These are phyloP conservation scores for Fusarium pseudonygamai DNA, from an alignment of 2,329 filamentous ascomycete species.

Conservation along the genomic window DNA sequence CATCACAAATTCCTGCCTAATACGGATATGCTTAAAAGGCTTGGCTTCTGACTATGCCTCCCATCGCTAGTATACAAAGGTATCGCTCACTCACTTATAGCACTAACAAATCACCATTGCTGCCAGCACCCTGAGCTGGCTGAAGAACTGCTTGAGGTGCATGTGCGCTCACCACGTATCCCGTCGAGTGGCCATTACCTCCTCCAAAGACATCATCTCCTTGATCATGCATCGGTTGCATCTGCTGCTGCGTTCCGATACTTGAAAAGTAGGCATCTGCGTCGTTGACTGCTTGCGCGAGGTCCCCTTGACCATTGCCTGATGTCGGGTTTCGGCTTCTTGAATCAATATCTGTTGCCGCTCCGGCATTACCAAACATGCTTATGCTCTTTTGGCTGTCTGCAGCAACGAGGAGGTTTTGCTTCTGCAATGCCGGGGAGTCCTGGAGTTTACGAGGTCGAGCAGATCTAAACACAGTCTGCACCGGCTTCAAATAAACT, in stretches of 20 bases:
- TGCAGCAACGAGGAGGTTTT: constrained; percentile 63
- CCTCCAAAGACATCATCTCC: constrained; percentile 71
- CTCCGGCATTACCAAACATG: constrained; percentile 63
- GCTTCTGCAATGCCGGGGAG: constrained; percentile 85
- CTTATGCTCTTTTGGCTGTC: constrained; percentile 70
- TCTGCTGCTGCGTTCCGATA: constrained; percentile 76
- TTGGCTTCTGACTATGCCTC: constrained; percentile 24
- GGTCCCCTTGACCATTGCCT: constrained; percentile 54
- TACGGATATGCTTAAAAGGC: neutral
- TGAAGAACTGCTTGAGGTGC: constrained; percentile 80
- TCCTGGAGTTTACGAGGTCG: constrained; percentile 81
- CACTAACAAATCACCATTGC: constrained; percentile 77
- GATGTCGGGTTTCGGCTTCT: constrained; percentile 47
- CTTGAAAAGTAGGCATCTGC: constrained; percentile 91
- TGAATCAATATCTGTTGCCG: constrained; percentile 61
- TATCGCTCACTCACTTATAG: constrained; percentile 54
- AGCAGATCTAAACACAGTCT: constrained; percentile 93
- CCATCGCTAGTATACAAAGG: constrained; percentile 28
- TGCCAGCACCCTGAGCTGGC: constrained; percentile 69
- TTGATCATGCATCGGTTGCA: constrained; percentile 74
- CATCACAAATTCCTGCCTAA: neutral
- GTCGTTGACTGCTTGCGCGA: constrained; percentile 79
- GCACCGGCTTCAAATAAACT: constrained; percentile 96
- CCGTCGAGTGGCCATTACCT: constrained; percentile 61
- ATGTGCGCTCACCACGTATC: constrained; percentile 83